Conservation (phyloP, 1,284 basidiomycete species). For the Ganoderma sp. region DNA sequence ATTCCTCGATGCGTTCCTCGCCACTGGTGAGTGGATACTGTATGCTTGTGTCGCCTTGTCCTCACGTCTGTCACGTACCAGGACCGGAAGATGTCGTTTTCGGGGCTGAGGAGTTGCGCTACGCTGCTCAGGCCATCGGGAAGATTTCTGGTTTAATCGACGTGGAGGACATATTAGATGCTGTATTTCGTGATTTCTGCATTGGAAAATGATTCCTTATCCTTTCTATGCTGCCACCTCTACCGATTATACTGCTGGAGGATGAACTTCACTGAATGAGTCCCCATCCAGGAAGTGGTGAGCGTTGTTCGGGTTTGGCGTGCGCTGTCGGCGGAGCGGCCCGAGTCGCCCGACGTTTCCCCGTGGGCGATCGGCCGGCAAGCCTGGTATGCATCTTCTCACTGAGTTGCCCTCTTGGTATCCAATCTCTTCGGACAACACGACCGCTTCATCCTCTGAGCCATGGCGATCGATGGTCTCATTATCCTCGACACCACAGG, state of each 20-base stretch:
- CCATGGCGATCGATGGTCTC: conserved; percentile 86
- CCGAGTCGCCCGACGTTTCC: neutral
- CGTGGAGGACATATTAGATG: conserved; percentile 81
- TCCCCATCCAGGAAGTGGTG: neutral
- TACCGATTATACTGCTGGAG: no score
- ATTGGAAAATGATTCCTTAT: conserved; percentile 70
- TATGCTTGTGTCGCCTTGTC: conserved; percentile 12
- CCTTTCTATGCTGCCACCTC: neutral
- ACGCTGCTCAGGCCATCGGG: conserved; percentile 82
- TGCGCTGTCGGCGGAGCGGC: neutral
- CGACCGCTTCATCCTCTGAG: neutral
- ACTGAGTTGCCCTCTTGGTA: neutral
- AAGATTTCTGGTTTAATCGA: conserved; percentile 77
- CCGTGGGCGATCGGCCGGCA: neutral
- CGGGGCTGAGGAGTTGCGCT: conserved; percentile 85
- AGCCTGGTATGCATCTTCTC: neutral
- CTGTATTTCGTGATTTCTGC: conserved; percentile 84
- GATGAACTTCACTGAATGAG: neutral
- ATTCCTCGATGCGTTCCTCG: conserved; percentile 72
- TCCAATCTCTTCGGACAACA: neutral
- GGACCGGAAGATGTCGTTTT: conserved; percentile 69
- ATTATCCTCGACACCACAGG: conserved; percentile 86
- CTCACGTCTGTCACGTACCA: conserved; percentile 28
- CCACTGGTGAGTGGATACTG: conserved; percentile 51
- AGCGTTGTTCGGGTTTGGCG: no score